These are phyloP conservation scores for Microdochium trichocladiopsis DNA, from an alignment of 2,329 filamentous ascomycete genomes.

Conservation along the genomic window DNA sequence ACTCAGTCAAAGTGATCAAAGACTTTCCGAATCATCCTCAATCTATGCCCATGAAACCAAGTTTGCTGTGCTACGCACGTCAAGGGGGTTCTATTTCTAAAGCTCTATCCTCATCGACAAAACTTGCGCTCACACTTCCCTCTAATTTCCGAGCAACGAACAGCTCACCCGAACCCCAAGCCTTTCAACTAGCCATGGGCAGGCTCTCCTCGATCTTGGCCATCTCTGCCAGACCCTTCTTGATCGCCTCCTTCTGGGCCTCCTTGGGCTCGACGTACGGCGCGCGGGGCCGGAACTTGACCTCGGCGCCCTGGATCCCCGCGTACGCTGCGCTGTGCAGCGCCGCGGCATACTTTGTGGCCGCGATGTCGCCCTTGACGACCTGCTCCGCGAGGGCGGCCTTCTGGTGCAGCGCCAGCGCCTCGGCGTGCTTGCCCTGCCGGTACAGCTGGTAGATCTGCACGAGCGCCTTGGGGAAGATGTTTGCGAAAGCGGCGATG, in stretches of 20 bases:
- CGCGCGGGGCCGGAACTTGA: slow-evolving; percentile 49
- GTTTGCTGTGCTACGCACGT: too few relatives aligned
- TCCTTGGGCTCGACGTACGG: slow-evolving; percentile 49
- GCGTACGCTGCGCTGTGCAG: slow-evolving; percentile 51
- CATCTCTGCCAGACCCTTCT: slow-evolving; percentile 28
- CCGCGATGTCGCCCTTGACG: slow-evolving; percentile 59
- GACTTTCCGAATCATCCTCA: too few relatives aligned
- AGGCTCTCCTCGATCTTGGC: slow-evolving; percentile 19
- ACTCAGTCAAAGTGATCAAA: too few relatives aligned
- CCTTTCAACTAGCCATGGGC: background rate
- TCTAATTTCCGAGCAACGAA: too few relatives aligned
- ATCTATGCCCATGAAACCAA: too few relatives aligned
- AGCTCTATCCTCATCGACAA: too few relatives aligned
- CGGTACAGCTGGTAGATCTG: slow-evolving; percentile 55
- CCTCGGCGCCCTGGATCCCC: slow-evolving; percentile 51
- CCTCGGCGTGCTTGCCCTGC: slow-evolving; percentile 49
- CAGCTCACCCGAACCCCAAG: too few relatives aligned
- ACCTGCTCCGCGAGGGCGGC: slow-evolving; percentile 59
- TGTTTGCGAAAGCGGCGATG: slow-evolving; percentile 56
- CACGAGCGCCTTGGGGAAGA: slow-evolving; percentile 50
- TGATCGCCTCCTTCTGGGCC: slow-evolving; percentile 33
- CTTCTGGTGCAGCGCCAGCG: slow-evolving; percentile 51
- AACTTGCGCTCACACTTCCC: too few relatives aligned
- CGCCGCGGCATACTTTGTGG: slow-evolving; percentile 61
- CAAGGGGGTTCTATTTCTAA: too few relatives aligned